Conservation (phyloP, 805 yeast genomes). For the Starmerella asiatica region DNA sequence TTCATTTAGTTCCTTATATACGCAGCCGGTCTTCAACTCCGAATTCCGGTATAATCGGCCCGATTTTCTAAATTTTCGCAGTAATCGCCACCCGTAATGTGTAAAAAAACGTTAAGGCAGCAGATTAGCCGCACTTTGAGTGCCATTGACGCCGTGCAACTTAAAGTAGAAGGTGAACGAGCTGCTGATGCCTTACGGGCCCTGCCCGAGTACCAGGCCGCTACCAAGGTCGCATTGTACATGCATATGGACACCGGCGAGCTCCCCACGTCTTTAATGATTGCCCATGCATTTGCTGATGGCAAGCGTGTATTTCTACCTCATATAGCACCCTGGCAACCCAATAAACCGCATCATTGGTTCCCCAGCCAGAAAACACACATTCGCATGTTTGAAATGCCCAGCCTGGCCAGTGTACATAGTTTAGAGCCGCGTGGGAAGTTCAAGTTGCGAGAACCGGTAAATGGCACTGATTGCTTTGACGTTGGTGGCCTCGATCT, state of each 20-base stretch:
- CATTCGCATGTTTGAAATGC: constrained; percentile 46
- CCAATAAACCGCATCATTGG: constrained; percentile 9
- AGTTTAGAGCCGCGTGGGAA: constrained; percentile 51
- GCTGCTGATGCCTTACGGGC: constrained; percentile 19
- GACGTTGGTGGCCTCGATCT: constrained; percentile 44
- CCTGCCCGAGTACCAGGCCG: constrained; percentile 31
- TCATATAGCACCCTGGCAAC: constrained; percentile 25
- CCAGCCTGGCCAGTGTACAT: constrained; percentile 31
- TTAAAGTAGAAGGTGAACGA: constrained; percentile 11
- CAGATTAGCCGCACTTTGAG: constrained; percentile 6
- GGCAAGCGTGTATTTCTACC: constrained; percentile 34
- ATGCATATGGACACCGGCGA: constrained; percentile 69
- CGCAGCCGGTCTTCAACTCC: no score
- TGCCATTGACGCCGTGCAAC: constrained; percentile 1
- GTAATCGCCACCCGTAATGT: background rate
- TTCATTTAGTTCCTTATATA: no score
- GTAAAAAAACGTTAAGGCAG: constrained; percentile 12
- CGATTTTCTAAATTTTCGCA: background rate
- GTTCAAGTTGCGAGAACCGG: constrained; percentile 58
- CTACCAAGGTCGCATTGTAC: constrained; percentile 48
- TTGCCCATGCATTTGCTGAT: constrained; percentile 38
- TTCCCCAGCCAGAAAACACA: constrained; percentile 27
- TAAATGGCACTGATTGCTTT: constrained; percentile 18
- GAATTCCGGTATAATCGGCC: no score
- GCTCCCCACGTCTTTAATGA: constrained; percentile 44